A percentile compares a stretch with the other conserved stretches of the same genome.
Conservation (phyloP, 2,329 filamentous ascomycete species). For the Clonostachys byssicola region DNA sequence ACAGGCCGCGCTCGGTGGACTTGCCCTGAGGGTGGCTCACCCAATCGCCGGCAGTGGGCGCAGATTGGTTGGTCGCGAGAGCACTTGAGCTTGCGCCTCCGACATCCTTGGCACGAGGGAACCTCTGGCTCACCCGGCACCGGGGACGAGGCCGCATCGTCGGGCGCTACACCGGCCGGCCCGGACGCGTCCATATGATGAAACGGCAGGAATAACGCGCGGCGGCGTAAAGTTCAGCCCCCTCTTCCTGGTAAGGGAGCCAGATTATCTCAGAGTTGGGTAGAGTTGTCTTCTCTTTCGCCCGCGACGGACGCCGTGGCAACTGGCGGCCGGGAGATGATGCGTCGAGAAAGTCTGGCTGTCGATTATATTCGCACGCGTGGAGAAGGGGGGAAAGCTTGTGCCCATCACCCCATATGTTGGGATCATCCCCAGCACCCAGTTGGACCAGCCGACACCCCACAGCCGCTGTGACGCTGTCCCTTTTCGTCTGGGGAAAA, state of each 20-base stretch:
- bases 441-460: too few relatives aligned
- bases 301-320: slow-evolving; percentile 1
- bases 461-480: too few relatives aligned
- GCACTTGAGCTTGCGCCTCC: slow-evolving; percentile 24
- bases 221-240: too few relatives aligned
- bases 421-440: too few relatives aligned
- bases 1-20: too few relatives aligned
- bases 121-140: slow-evolving; percentile 6
- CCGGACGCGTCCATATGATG: not conserved
- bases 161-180: not conserved
- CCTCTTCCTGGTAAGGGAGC: too few relatives aligned
- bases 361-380: too few relatives aligned
- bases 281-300: too few relatives aligned
- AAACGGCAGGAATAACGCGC: not conserved
- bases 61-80: slow-evolving; percentile 24
- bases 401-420: too few relatives aligned
- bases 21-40: slow-evolving; percentile 5
- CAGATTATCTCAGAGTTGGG: too few relatives aligned
- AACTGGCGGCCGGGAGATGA: slow-evolving; percentile 9
- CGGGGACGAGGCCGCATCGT: not conserved
- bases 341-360: slow-evolving; percentile 5
- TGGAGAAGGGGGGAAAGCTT: too few relatives aligned
- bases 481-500: too few relatives aligned
- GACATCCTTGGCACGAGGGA: slow-evolving; percentile 24
- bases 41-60: slow-evolving; percentile 19